A percentile compares a stretch with the other conserved stretches of the same genome.
Evolutionary conservation across 768 basidiomycete species (phyloP).

Genomic region (Amanita phalloides): DNA sequence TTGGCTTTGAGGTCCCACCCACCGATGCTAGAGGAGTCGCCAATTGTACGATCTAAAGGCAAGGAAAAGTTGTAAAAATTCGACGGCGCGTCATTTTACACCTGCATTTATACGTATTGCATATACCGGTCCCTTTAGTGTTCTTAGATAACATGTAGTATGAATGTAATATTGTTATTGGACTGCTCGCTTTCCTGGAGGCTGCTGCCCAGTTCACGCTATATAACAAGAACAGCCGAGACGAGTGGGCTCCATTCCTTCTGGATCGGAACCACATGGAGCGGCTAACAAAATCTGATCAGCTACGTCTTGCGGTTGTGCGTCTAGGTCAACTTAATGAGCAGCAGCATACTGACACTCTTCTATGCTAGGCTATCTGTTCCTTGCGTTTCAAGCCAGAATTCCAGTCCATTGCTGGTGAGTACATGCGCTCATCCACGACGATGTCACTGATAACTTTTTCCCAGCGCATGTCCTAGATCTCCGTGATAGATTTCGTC

Average conservation of each 20-base stretch:
- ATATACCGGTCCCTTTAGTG: neutral
- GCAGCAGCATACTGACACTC: neutral
- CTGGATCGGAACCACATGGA: neutral
- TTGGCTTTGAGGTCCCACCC: slow-evolving; percentile 14
- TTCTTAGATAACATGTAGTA: neutral
- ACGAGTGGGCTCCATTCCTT: too few relatives aligned
- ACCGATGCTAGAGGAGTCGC: slow-evolving; percentile 22
- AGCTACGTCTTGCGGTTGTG: slow-evolving; percentile 32
- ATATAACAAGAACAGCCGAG: too few relatives aligned
- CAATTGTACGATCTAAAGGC: slow-evolving; percentile 18
- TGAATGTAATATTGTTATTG: neutral
- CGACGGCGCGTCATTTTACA: neutral
- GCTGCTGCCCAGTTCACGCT: too few relatives aligned
- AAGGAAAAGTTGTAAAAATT: slow-evolving; percentile 7
- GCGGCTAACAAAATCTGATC: slow-evolving; percentile 11
- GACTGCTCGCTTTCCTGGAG: too few relatives aligned
- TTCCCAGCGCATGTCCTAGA: slow-evolving; percentile 33
- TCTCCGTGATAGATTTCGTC: slow-evolving; percentile 24
- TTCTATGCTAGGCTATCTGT: slow-evolving; percentile 28
- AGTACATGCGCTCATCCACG: slow-evolving; percentile 5
- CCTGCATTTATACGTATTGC: neutral
- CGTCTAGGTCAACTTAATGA: slow-evolving; percentile 9
- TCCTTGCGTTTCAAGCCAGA: slow-evolving; percentile 34
- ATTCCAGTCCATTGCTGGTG: slow-evolving; percentile 29
- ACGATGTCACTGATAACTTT: neutral